These are phyloP conservation scores for Termitomyces sp. DNA, from an alignment of 768 basidiomycete species.

Conservation along the genomic window DNA sequence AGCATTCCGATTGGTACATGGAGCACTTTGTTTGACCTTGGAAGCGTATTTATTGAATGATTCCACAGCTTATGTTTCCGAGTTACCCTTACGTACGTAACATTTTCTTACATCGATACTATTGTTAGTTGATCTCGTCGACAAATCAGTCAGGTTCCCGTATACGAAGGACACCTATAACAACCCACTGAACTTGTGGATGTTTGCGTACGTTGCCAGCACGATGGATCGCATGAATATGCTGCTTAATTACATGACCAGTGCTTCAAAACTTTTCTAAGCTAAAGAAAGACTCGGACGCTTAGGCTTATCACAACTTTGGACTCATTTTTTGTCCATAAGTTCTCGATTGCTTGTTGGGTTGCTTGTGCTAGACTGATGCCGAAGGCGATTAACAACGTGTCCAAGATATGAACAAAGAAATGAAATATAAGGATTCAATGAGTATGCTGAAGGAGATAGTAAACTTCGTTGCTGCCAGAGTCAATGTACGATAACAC, in stretches of 20 bases:
- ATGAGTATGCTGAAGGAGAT: too few species aligned
- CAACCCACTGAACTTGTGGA: conserved; percentile 59
- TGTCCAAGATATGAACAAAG: too few species aligned
- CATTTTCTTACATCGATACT: background rate
- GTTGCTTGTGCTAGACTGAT: too few species aligned
- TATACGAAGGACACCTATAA: conserved; percentile 63
- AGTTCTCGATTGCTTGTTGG: too few species aligned
- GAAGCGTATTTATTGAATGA: background rate
- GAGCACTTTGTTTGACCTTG: background rate
- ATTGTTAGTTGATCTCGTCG: background rate
- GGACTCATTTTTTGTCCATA: too few species aligned
- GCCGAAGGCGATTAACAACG: too few species aligned
- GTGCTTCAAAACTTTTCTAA: conserved; percentile 10
- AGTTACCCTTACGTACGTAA: conserved; percentile 30
- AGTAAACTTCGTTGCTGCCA: too few species aligned
- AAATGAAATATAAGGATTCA: too few species aligned
- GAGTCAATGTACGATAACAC: too few species aligned
- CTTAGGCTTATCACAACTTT: background rate
- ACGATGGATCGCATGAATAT: background rate
- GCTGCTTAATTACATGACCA: background rate
- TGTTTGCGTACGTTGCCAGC: conserved; percentile 43
- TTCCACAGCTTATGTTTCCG: conserved; percentile 37
- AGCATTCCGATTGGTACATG: conserved; percentile 34
- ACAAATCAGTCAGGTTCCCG: conserved; percentile 50
- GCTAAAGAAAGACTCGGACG: background rate